phyloP scores from a whole-genome alignment of 805 yeast genomes.

The Candida sithepensis region DNA sequence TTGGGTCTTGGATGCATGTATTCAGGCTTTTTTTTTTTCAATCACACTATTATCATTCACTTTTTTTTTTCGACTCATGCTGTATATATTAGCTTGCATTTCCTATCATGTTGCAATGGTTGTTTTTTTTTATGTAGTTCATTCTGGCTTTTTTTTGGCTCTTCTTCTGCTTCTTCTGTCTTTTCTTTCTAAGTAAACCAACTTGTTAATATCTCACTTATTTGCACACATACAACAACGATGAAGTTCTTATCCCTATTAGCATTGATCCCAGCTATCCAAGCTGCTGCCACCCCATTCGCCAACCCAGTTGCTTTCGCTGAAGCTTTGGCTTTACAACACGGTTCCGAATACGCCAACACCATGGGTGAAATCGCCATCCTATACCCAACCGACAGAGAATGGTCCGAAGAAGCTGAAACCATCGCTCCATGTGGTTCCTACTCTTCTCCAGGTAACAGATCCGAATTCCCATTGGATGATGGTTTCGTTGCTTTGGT shows the following conservation, averaged over 20 bases:
- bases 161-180: not conserved
- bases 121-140: not conserved
- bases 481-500: constrained; percentile 45
- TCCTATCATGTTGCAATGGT: too few relatives aligned
- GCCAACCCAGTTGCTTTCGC: constrained; percentile 31
- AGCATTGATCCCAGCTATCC: constrained; percentile 13
- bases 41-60: not conserved
- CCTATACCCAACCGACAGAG: constrained; percentile 41
- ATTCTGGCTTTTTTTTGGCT: not conserved
- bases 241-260: constrained; percentile 13
- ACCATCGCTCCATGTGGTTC: constrained; percentile 46
- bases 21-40: not conserved
- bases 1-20: too few relatives aligned
- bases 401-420: constrained; percentile 43
- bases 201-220: not conserved
- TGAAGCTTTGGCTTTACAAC: constrained; percentile 32
- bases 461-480: constrained; percentile 43
- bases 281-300: constrained; percentile 19
- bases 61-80: not conserved
- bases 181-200: not conserved
- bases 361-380: constrained; percentile 39
- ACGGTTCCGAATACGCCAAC: constrained; percentile 34
- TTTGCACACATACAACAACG: not conserved
- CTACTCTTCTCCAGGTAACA: constrained; percentile 31
- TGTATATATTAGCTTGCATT: not conserved